Evolutionary conservation across 2,329 filamentous ascomycete species (phyloP).

Genomic region (Aspergillus texensis): DNA sequence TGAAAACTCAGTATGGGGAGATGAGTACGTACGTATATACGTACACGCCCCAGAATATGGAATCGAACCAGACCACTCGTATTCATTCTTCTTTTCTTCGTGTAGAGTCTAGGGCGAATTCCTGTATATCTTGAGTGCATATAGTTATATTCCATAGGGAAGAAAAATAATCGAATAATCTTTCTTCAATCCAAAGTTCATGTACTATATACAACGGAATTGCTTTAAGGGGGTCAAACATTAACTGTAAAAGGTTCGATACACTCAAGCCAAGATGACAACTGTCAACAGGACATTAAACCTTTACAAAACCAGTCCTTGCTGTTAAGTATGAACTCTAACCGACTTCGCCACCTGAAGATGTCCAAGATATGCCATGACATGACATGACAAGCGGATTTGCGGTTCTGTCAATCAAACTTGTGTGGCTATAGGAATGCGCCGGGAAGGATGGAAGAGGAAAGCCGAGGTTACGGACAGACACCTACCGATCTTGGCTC

Average conservation of each 20-base stretch:
- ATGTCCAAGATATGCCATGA: not conserved
- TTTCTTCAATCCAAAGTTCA: not conserved
- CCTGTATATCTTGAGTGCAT: not conserved
- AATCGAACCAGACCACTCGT: not conserved
- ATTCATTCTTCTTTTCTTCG: not conserved
- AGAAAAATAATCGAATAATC: not conserved
- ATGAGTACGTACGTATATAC: not conserved
- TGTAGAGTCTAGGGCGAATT: not conserved
- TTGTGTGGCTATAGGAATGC: slow-evolving; percentile 1
- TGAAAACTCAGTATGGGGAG: not conserved
- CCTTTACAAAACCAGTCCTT: not conserved
- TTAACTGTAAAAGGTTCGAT: not conserved
- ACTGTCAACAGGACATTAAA: not conserved
- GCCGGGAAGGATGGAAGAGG: slow-evolving; percentile 21
- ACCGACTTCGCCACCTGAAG: not conserved
- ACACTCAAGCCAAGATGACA: not conserved
- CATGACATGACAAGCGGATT: not conserved
- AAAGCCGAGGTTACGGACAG: slow-evolving; percentile 16
- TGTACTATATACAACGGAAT: not conserved
- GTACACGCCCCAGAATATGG: not conserved
- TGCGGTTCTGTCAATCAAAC: not conserved
- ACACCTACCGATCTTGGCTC: not conserved
- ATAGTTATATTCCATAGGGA: not conserved
- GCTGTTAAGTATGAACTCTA: not conserved
- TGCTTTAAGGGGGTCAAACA: not conserved